These are phyloP conservation scores for Euphrasia arctica DNA, from an alignment of 305 asterid genomes.

Conservation along the genomic window DNA sequence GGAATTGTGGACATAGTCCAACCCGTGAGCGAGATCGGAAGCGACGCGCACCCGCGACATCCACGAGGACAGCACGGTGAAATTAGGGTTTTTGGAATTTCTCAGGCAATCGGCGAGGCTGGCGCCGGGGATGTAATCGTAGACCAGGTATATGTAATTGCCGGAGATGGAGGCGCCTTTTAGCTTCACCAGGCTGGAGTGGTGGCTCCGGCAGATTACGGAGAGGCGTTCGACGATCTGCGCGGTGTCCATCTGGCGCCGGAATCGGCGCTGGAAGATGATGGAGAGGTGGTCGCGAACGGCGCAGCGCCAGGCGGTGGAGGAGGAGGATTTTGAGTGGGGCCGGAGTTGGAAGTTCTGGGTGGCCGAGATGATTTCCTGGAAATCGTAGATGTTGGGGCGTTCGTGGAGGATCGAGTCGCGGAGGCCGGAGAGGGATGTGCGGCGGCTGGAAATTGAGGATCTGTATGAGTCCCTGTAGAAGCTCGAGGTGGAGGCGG, in stretches of 20 bases:
- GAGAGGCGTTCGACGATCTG: constrained; percentile 59
- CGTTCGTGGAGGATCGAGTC: constrained; percentile 45
- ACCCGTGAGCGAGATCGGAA: constrained; percentile 75
- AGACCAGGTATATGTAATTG: constrained; percentile 59
- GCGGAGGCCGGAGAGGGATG: constrained; percentile 46
- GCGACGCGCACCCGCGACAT: constrained; percentile 60
- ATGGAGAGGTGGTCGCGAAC: constrained; percentile 38
- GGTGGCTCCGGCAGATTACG: constrained; percentile 66
- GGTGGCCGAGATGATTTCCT: constrained; percentile 52
- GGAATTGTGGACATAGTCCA: constrained; percentile 80
- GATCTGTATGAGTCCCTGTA: constrained; percentile 37
- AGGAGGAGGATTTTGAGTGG: constrained; percentile 43
- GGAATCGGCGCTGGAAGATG: constrained; percentile 65
- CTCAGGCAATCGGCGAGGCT: constrained; percentile 59
- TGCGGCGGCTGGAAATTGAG: constrained; percentile 27
- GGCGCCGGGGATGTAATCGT: constrained; percentile 63
- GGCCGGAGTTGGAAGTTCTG: constrained; percentile 42
- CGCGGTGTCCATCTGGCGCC: constrained; percentile 52
- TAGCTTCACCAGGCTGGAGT: constrained; percentile 69
- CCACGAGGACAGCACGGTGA: constrained; percentile 70
- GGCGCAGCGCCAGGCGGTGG: constrained; percentile 59
- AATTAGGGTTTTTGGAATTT: constrained; percentile 54
- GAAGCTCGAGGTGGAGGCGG: constrained; percentile 52
- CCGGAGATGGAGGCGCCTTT: constrained; percentile 77
- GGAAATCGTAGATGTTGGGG: constrained; percentile 43